Conservation (phyloP, 805 yeast genomes). For the Wickerhamiella bombiphila region DNA sequence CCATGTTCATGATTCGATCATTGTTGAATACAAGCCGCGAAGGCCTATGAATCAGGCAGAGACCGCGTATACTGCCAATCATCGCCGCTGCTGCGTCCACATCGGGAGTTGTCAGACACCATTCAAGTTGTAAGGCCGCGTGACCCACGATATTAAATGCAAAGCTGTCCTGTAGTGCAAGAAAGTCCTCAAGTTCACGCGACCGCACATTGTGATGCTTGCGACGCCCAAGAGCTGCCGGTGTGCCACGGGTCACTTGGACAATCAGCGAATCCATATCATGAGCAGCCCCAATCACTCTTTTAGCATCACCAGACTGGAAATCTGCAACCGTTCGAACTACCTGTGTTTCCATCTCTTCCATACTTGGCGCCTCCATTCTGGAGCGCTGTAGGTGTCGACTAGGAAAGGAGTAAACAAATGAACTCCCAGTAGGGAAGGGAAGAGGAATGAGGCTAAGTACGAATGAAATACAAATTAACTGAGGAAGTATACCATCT, state of each 20-base stretch:
- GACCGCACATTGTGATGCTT: neutral
- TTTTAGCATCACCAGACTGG: neutral
- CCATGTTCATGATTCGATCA: conserved; percentile 22
- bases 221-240: neutral
- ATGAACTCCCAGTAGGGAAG: too few relatives aligned
- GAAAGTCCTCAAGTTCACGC: conserved; percentile 23
- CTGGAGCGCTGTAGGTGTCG: too few relatives aligned
- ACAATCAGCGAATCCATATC: neutral
- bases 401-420: too few relatives aligned
- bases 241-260: neutral
- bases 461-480: too few relatives aligned
- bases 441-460: too few relatives aligned
- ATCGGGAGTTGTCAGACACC: neutral
- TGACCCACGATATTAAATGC: conserved; percentile 35
- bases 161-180: conserved; percentile 37
- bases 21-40: conserved; percentile 37
- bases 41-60: conserved; percentile 42
- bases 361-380: too few relatives aligned
- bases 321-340: neutral
- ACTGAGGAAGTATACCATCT: too few relatives aligned
- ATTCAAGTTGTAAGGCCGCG: conserved; percentile 15
- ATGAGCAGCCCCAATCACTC: neutral
- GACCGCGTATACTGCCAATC: conserved; percentile 36
- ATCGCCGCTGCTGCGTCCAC: conserved; percentile 10
- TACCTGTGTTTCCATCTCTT: neutral